These are phyloP conservation scores for Extremus antarcticus DNA, from an alignment of 495 filamentous ascomycete species.

Conservation along the genomic window DNA sequence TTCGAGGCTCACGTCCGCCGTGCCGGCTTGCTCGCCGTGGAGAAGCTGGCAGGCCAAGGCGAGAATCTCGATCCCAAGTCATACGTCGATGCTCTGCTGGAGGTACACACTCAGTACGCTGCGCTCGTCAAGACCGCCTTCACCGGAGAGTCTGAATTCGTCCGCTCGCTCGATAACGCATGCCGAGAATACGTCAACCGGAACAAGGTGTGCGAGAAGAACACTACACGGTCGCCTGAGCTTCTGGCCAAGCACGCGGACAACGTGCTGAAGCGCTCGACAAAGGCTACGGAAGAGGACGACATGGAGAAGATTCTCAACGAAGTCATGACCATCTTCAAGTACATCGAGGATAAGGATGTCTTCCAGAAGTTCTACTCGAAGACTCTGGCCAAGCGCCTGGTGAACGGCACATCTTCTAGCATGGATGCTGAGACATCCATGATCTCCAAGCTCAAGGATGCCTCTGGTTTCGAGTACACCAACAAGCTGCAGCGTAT, in stretches of 20 bases:
- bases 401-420: conserved; percentile 88
- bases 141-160: conserved; percentile 92
- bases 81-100: conserved; percentile 89
- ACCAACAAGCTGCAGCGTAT: conserved; percentile 99
- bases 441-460: conserved; percentile 99
- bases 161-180: conserved; percentile 89
- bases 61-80: conserved; percentile 91
- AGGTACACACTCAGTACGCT: conserved; percentile 88
- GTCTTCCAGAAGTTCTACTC: conserved; percentile 99
- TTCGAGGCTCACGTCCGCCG: conserved; percentile 92
- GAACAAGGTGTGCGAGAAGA: conserved; percentile 86
- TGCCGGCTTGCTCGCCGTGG: conserved; percentile 74
- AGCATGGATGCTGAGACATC: conserved; percentile 96
- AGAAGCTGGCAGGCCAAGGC: conserved; percentile 80
- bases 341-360: conserved; percentile 99
- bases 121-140: conserved; percentile 86
- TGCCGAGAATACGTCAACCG: conserved; percentile 97
- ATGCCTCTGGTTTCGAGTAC: conserved; percentile 97
- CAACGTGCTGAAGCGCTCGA: conserved; percentile 74
- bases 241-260: conserved; percentile 95
- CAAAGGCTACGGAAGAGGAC: conserved; percentile 79
- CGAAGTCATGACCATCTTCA: conserved; percentile 99
- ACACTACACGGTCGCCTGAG: conserved; percentile 86
- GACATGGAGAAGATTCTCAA: conserved; percentile 81
- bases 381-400: conserved; percentile 83